These are phyloP conservation scores for Clarireedia monteithiana DNA, from an alignment of 2,329 filamentous ascomycete species.

Conservation along the genomic window DNA sequence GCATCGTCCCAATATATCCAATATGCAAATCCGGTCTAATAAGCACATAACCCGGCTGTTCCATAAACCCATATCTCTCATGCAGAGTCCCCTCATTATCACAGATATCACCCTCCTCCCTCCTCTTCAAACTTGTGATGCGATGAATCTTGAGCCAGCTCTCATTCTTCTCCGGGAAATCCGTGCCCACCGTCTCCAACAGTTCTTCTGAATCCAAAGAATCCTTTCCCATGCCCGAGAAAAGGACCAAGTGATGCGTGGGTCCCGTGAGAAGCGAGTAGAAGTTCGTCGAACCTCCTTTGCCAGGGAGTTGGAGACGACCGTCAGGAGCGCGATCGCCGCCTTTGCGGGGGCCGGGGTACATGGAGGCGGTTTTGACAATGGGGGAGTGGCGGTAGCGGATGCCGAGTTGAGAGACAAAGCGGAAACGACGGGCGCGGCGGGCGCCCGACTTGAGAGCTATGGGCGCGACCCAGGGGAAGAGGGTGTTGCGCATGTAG, in stretches of 20 bases:
- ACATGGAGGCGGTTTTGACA: slow-evolving; percentile 28
- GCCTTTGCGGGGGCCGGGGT: slow-evolving; percentile 33
- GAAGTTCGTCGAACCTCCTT: slow-evolving; percentile 16
- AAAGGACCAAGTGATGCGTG: slow-evolving; percentile 29
- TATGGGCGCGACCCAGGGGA: slow-evolving; percentile 34
- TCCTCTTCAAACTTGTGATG: background rate
- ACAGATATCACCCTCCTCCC: background rate
- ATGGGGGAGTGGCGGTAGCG: slow-evolving; percentile 35
- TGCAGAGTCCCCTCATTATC: slow-evolving; percentile 23
- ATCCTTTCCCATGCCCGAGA: slow-evolving; percentile 20
- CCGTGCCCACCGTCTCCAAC: slow-evolving; percentile 3
- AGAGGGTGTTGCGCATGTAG: slow-evolving; percentile 33
- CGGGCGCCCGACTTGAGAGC: slow-evolving; percentile 21
- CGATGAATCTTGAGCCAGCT: slow-evolving; percentile 4
- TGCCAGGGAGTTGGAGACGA: slow-evolving; percentile 13
- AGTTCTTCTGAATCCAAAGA: slow-evolving; percentile 16
- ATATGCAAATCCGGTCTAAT: slow-evolving; percentile 22
- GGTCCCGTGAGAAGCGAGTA: slow-evolving; percentile 24
- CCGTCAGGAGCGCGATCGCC: slow-evolving; percentile 41
- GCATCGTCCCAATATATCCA: slow-evolving; percentile 18
- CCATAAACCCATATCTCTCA: slow-evolving; percentile 15
- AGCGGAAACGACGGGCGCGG: slow-evolving; percentile 25
- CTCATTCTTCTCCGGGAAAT: slow-evolving; percentile 3
- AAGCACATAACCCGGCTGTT: slow-evolving; percentile 15
- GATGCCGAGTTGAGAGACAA: slow-evolving; percentile 36